These are phyloP conservation scores for Cytospora leucostoma DNA, from an alignment of 2,329 filamentous ascomycete species.

Conservation along the genomic window DNA sequence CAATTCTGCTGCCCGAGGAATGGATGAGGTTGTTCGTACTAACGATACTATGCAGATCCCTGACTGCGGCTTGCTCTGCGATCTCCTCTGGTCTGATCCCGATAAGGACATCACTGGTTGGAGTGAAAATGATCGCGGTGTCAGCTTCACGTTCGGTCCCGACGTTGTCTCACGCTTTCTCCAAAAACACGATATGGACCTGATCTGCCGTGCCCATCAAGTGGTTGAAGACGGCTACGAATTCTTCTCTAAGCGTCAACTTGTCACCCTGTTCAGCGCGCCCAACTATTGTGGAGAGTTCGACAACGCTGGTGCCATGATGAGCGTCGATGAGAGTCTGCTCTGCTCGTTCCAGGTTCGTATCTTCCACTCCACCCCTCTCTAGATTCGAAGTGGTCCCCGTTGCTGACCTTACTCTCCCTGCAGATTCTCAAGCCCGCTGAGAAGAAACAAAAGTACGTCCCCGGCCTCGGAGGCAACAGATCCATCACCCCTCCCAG, in stretches of 20 bases:
- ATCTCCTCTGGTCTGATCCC: constrained; percentile 97
- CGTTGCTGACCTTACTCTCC: constrained; percentile 28
- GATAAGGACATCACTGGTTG: constrained; percentile 99
- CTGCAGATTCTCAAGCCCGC: constrained; percentile 93
- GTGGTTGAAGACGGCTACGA: constrained; percentile 99
- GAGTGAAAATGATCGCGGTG: constrained; percentile 98
- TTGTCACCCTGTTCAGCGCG: constrained; percentile 96
- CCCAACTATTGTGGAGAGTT: constrained; percentile 99
- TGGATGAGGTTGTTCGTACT: constrained; percentile 4
- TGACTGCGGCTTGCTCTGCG: constrained; percentile 94
- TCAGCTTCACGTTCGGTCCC: constrained; percentile 97
- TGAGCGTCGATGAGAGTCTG: constrained; percentile 98
- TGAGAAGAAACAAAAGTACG: constrained; percentile 99
- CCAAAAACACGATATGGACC: constrained; percentile 99
- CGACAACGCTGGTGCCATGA: constrained; percentile 99
- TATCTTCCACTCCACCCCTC: constrained; percentile 23
- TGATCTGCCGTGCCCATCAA: constrained; percentile 98
- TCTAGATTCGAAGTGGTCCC: too few species aligned
- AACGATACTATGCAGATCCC: constrained; percentile 71
- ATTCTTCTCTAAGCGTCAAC: constrained; percentile 97
- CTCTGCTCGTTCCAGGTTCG: constrained; percentile 96
- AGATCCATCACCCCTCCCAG: constrained; percentile 66
- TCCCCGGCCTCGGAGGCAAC: constrained; percentile 72
- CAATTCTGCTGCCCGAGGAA: too few species aligned
- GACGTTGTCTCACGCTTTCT: constrained; percentile 97